Base-by-base conservation (phyloP, 805 yeast genomes). In the Brettanomyces sp. region DNA sequence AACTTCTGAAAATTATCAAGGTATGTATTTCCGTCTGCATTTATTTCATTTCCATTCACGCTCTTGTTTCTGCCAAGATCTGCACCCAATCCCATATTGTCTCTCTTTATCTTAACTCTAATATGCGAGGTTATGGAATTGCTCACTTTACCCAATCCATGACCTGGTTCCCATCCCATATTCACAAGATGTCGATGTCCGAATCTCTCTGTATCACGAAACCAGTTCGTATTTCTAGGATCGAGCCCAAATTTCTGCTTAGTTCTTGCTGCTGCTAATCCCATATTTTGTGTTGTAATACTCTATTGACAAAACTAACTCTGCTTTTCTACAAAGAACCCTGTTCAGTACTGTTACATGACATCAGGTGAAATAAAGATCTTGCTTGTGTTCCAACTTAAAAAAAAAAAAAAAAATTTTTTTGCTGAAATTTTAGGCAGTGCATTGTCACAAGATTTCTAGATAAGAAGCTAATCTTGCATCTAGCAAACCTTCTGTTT, bases 211-310 rank as follows among this genome's bases (percentile, higher is more conserved):
- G 82, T 79, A 56, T 87, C 86, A 58, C 88, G 88, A 24, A 96
- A 83, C 99, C 99, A 91, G 50, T 80, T 76, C 1, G 96, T 90
- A 58, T 91, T 91, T 58, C 98, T 72, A 14, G 99, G 99, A 66
- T 91, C 99, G 35, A 74, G 66, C 9, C 98, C 97, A 61, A 90
- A 83, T 57, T 93, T 75, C 57, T 85, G 95, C 58, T 85, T 88
- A 11, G 74, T 77, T 59, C 80, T 83, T 5, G 82, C 73, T 9
- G 86, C 97, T 39, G 91, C 91, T 57, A 85, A 74, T 44, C 95
- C 93, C 95, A 85, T 85, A 21, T 13, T 49, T 28, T 28, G 7
- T 36, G 21, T 35, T n/a, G 8, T 35, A 6, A 12, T 35, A 35
- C n/a, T 8, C 3, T n/a, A 23, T 38, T 44, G 41, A 39, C 28